A percentile compares a stretch with the other conserved stretches of the same genome.
Evolutionary conservation across 495 filamentous ascomycete species (phyloP).

Genomic region (Podospora fimiseda): DNA sequence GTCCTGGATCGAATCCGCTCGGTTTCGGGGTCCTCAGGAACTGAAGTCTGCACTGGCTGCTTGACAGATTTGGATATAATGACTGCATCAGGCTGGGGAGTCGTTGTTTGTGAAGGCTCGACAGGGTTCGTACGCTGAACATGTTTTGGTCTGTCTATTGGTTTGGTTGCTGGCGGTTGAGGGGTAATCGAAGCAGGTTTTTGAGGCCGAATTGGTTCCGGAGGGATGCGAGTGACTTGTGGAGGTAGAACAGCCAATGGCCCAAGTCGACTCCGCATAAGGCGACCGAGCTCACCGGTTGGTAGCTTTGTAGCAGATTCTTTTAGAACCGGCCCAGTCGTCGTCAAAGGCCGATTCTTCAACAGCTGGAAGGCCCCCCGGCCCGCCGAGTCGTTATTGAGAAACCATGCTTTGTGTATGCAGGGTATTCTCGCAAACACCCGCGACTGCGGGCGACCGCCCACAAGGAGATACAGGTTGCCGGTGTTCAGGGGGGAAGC

Average conservation of each 20-base stretch:
- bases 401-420: conserved; percentile 38
- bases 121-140: neutral
- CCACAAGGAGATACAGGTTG: conserved; percentile 39
- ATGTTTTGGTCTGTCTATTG: neutral
- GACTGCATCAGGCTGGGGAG: no score
- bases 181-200: no score
- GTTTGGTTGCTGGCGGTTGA: no score
- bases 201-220: neutral
- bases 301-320: neutral
- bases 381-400: conserved; percentile 44
- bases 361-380: conserved; percentile 41
- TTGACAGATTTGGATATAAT: no score
- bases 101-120: neutral
- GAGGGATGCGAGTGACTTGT: neutral
- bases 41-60: no score
- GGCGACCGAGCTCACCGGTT: neutral
- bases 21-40: neutral
- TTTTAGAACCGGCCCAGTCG: neutral
- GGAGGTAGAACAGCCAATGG: neutral
- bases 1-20: neutral
- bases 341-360: conserved; percentile 6
- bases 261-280: neutral
- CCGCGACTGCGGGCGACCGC: conserved; percentile 43
- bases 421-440: conserved; percentile 46
- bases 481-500: conserved; percentile 22